phyloP scores from a whole-genome alignment of 1,284 basidiomycete genomes.

The Sanghuangporus sanghuang region DNA sequence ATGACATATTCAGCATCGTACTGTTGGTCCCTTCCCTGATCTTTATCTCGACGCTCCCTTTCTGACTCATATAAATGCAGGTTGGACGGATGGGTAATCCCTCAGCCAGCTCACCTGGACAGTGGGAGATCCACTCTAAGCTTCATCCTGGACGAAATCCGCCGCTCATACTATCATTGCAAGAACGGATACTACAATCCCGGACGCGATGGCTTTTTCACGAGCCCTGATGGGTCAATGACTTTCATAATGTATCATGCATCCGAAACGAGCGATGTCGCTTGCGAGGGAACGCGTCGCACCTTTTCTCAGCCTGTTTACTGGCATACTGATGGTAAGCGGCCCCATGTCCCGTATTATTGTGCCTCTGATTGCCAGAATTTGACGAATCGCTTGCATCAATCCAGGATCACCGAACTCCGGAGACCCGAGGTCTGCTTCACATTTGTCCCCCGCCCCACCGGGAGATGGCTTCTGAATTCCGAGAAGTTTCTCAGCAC shows the following conservation, averaged over 20 bases:
- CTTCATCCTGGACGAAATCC: not conserved
- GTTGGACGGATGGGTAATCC: not conserved
- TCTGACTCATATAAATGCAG: not conserved
- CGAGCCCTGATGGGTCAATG: not conserved
- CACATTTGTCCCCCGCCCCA: not conserved
- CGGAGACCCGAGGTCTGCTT: not conserved
- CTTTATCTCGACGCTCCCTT: not conserved
- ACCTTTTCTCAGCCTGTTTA: not conserved
- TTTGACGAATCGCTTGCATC: not conserved
- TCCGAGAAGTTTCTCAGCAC: no score
- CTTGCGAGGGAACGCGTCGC: not conserved
- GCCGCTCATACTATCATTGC: not conserved
- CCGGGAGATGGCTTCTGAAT: not conserved
- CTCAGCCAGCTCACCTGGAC: not conserved
- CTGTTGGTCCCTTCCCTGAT: not conserved
- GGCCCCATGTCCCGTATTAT: not conserved
- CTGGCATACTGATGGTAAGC: not conserved
- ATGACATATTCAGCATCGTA: not conserved
- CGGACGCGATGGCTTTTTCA: not conserved
- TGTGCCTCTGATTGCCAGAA: no score
- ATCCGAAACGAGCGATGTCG: not conserved
- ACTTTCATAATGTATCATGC: not conserved
- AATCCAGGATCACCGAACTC: not conserved
- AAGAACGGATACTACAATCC: not conserved
- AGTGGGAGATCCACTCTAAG: not conserved